phyloP scores from a whole-genome alignment of 441 rosid genomes.

The Gossypium laxum region DNA sequence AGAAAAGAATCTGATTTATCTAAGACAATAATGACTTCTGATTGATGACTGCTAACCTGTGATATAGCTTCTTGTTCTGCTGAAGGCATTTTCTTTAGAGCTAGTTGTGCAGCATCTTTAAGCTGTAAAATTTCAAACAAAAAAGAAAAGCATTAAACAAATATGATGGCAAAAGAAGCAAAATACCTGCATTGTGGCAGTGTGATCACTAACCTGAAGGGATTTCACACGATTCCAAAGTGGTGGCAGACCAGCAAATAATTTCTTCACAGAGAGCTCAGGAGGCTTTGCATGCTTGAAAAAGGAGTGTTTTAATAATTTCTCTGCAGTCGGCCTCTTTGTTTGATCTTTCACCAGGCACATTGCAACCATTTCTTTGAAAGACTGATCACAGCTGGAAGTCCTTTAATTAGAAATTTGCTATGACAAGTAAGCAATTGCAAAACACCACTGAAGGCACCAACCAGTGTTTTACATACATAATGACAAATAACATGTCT shows the following conservation, averaged over 20 bases:
- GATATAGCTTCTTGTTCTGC: conserved; percentile 89
- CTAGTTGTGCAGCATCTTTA: conserved; percentile 88
- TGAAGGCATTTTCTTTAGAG: conserved; percentile 78
- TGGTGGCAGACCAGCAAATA: conserved; percentile 74
- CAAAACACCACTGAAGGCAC: conserved; percentile 10
- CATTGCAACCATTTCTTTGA: conserved; percentile 99
- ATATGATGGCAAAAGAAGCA: conserved; percentile 1
- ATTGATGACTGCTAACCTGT: conserved; percentile 41
- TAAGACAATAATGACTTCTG: neutral
- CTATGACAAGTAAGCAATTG: conserved; percentile 16
- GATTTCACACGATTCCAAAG: conserved; percentile 90
- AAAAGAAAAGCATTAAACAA: conserved; percentile 14
- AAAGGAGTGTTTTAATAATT: conserved; percentile 75
- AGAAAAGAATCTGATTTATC: neutral
- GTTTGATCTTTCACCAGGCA: conserved; percentile 98
- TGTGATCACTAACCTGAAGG: conserved; percentile 52
- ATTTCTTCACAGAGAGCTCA: conserved; percentile 63
- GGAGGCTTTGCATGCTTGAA: conserved; percentile 88
- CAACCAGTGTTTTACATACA: conserved; percentile 5
- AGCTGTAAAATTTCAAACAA: conserved; percentile 42
- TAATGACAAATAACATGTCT: neutral
- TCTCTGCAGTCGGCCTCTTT: conserved; percentile 95
- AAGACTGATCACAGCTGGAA: conserved; percentile 95
- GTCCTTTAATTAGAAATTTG: conserved; percentile 67
- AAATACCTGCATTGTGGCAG: conserved; percentile 10